These are phyloP conservation scores for Citeromyces hawaiiensis DNA, from an alignment of 1,139 yeast genomes.

Conservation along the genomic window DNA sequence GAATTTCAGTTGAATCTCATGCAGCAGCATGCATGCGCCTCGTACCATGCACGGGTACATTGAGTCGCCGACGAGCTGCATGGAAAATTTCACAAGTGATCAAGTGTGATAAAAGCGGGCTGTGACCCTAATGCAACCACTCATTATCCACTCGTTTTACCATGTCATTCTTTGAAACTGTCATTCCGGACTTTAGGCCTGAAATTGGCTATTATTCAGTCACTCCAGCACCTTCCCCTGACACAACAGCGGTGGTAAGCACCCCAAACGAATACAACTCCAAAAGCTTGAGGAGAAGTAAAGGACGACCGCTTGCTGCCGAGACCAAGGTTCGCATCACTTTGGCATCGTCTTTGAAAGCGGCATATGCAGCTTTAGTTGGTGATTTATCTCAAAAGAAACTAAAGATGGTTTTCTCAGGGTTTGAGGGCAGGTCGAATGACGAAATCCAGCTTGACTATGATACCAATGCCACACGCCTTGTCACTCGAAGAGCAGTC, in stretches of 20 bases:
- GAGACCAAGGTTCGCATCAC: slow-evolving; percentile 36
- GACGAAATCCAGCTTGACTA: neutral
- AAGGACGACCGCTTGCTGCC: slow-evolving; percentile 38
- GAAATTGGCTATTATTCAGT: neutral
- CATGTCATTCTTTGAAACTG: neutral
- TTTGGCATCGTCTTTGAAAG: slow-evolving; percentile 26
- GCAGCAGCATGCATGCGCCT: neutral
- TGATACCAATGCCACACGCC: slow-evolving; percentile 7
- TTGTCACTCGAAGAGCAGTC: slow-evolving; percentile 4
- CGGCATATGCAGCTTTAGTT: slow-evolving; percentile 29
- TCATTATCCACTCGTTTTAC: neutral
- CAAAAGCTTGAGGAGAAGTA: slow-evolving; percentile 19
- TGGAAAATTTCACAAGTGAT: neutral
- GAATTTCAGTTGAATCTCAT: neutral
- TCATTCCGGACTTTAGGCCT: neutral
- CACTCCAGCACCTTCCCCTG: neutral
- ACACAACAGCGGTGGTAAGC: neutral
- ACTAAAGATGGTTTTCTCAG: slow-evolving; percentile 8
- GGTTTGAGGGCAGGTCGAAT: neutral
- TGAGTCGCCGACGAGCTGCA: neutral
- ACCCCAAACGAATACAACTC: neutral
- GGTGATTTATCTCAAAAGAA: slow-evolving; percentile 19
- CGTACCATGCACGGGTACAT: neutral
- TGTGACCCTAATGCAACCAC: neutral
- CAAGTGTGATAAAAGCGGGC: neutral